Conservation (phyloP, 352 stramenopile species). For the Thalassiosira mediterranea region DNA sequence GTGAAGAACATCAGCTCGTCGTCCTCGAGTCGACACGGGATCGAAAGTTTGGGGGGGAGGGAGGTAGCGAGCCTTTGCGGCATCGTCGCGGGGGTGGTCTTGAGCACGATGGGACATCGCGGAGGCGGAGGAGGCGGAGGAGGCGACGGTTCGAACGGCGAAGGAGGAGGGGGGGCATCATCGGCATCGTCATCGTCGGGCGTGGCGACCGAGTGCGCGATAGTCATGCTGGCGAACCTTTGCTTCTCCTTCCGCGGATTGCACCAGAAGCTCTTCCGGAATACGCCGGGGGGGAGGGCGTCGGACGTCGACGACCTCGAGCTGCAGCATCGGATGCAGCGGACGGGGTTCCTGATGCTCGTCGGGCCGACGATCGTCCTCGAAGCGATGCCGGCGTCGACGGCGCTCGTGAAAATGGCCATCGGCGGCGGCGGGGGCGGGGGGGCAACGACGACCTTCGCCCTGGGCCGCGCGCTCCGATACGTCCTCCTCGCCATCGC, state of each 20-base stretch:
- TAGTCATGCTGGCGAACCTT: constrained; percentile 80
- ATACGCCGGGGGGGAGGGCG: constrained; percentile 48
- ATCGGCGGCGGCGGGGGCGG: constrained; percentile 6
- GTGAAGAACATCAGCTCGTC: constrained; percentile 71
- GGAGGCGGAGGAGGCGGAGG: too few relatives aligned
- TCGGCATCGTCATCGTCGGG: constrained; percentile 9
- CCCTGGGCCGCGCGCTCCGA: constrained; percentile 9
- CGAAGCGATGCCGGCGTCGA: too few relatives aligned
- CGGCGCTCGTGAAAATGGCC: too few relatives aligned
- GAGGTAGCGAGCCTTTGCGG: constrained; percentile 59
- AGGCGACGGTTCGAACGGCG: background rate
- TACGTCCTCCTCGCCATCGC: constrained; percentile 62
- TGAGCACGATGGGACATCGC: constrained; percentile 59
- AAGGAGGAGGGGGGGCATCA: background rate
- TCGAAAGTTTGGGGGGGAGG: constrained; percentile 60
- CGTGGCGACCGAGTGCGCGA: constrained; percentile 32
- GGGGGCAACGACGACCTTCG: too few relatives aligned
- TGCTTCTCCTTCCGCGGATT: constrained; percentile 83
- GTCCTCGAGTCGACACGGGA: constrained; percentile 83
- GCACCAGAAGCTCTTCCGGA: constrained; percentile 80
- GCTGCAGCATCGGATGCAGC: constrained; percentile 82
- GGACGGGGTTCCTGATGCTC: constrained; percentile 68
- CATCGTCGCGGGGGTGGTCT: constrained; percentile 69
- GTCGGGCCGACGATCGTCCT: constrained; percentile 48
- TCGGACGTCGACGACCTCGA: constrained; percentile 74